phyloP scores from a whole-genome alignment of 2,329 filamentous ascomycete genomes.

The Trichoderma endophyticum region DNA sequence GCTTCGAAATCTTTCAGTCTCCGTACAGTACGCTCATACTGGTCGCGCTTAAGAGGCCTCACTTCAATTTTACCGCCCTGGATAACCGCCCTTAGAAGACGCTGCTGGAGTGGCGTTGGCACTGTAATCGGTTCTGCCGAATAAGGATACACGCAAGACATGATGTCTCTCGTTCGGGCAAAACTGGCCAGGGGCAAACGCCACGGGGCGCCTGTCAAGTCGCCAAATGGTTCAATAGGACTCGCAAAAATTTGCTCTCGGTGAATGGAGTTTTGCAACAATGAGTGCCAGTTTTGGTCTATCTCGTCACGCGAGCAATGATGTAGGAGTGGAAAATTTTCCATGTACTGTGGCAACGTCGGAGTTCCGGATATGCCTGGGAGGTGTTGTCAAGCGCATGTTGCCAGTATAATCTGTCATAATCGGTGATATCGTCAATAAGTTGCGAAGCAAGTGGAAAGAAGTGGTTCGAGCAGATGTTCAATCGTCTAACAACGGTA shows the following conservation, averaged over 20 bases:
- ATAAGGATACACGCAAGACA: background rate
- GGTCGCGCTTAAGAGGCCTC: background rate
- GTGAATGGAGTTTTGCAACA: background rate
- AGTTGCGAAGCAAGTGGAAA: background rate
- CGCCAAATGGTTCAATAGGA: background rate
- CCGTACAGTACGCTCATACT: background rate
- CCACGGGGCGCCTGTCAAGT: slow-evolving; percentile 8
- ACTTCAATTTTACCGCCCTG: background rate
- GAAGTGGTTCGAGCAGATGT: background rate
- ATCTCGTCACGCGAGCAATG: background rate
- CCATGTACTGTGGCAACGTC: background rate
- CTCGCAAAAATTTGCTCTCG: background rate
- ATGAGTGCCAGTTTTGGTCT: background rate
- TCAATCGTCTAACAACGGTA: background rate
- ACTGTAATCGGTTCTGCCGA: background rate
- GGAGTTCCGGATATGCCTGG: background rate
- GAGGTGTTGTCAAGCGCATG: background rate
- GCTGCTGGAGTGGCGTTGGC: background rate
- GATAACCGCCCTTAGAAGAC: background rate
- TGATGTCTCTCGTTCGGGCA: background rate
- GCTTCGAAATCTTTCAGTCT: background rate
- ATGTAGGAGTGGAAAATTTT: background rate
- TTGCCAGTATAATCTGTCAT: background rate
- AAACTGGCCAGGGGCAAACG: slow-evolving; percentile 5
- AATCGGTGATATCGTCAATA: background rate